phyloP scores from a whole-genome alignment of 2,329 filamentous ascomycete species.

The Fusarium nelsonii region DNA sequence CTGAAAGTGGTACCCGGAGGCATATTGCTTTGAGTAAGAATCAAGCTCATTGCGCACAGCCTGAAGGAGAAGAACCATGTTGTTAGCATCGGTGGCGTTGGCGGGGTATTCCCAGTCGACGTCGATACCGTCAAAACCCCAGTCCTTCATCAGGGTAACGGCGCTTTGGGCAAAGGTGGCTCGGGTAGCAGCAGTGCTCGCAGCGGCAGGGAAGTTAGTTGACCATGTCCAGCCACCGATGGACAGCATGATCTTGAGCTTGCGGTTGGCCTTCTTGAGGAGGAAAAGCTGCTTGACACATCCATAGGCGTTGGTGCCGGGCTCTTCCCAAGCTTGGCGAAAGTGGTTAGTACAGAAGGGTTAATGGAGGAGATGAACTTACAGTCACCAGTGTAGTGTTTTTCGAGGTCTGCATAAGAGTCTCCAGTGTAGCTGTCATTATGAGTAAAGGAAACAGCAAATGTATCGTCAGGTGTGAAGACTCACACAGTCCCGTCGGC shows the following conservation, averaged over 20 bases:
- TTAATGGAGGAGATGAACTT: background rate
- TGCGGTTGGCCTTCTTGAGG: conserved; percentile 79
- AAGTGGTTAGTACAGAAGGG: background rate
- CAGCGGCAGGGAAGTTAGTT: conserved; percentile 75
- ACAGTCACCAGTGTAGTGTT: conserved; percentile 40
- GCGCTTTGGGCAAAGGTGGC: conserved; percentile 76
- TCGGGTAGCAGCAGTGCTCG: conserved; percentile 69
- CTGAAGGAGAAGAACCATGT: conserved; percentile 58
- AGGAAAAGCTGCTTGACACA: conserved; percentile 79
- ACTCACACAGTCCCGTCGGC: conserved; percentile 76
- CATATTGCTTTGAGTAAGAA: conserved; percentile 56
- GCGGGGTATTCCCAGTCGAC: conserved; percentile 56
- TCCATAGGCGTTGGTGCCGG: conserved; percentile 80
- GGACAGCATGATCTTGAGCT: conserved; percentile 80
- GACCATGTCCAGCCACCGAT: conserved; percentile 90
- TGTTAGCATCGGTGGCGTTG: conserved; percentile 53
- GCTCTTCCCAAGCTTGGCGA: conserved; percentile 60
- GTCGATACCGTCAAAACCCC: conserved; percentile 67
- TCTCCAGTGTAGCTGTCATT: conserved; percentile 26
- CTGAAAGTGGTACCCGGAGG: conserved; percentile 60
- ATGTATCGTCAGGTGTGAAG: rapidly evolving
- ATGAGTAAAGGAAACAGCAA: background rate
- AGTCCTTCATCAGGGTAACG: conserved; percentile 77
- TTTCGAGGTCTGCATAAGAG: conserved; percentile 38
- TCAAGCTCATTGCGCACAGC: conserved; percentile 60